These are phyloP conservation scores for Botrytis aclada DNA, from an alignment of 2,329 filamentous ascomycete species.

Conservation along the genomic window DNA sequence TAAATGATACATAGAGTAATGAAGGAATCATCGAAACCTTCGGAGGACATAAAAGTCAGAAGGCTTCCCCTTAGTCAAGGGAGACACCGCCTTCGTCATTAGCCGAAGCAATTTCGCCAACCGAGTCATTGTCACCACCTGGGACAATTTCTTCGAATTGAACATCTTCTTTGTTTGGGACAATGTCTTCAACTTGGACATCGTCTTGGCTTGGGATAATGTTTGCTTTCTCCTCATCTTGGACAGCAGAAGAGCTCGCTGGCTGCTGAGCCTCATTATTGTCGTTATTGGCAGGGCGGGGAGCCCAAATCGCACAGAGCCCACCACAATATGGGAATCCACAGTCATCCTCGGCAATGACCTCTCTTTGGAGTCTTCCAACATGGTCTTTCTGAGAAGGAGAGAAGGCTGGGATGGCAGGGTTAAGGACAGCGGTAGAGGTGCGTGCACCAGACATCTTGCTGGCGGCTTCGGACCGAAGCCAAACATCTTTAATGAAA, in stretches of 20 bases:
- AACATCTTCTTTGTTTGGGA: neutral
- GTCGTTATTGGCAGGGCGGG: neutral
- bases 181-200: neutral
- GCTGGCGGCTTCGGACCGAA: neutral
- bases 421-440: neutral
- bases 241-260: neutral
- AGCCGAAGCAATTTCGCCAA: no score
- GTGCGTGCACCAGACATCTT: neutral
- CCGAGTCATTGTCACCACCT: no score
- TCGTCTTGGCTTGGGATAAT: neutral
- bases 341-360: neutral
- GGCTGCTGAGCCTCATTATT: neutral
- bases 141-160: no score
- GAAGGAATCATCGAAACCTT: neutral
- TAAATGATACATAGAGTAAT: neutral
- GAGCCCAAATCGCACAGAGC: neutral
- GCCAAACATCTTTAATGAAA: no score
- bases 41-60: no score
- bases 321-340: neutral
- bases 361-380: neutral
- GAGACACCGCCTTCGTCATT: no score
- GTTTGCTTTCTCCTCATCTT: neutral
- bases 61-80: no score
- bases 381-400: no score
- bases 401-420: neutral